A percentile compares a stretch with the other conserved stretches of the same genome.
These are phyloP conservation scores for Gypsophila paniculata DNA, from an alignment of 179 eudicot species.

Conservation along the genomic window DNA sequence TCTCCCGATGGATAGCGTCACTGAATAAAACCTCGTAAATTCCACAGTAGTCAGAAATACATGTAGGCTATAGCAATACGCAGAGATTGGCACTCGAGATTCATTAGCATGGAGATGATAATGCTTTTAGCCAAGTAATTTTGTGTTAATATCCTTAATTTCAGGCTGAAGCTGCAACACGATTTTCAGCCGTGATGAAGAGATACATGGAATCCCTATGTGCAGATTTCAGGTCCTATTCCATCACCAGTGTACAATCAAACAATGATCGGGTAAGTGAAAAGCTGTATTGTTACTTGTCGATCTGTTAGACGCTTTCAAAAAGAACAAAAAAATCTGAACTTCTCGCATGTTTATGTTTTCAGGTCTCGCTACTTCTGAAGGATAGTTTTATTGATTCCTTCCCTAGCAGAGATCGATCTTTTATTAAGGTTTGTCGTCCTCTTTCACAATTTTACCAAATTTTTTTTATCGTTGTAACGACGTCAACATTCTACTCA, in stretches of 20 bases:
- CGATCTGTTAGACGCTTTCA: not conserved
- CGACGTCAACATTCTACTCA: not conserved
- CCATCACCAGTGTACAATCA: slow-evolving; percentile 92
- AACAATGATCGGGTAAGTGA: slow-evolving; percentile 72
- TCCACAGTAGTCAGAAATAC: not conserved
- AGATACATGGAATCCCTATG: slow-evolving; percentile 75
- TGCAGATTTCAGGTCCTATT: slow-evolving; percentile 70
- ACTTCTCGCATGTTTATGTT: slow-evolving; percentile 7
- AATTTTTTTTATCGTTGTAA: not conserved
- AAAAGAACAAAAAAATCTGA: not conserved
- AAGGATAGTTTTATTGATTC: slow-evolving; percentile 94
- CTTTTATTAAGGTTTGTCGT: slow-evolving; percentile 66
- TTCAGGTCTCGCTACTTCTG: slow-evolving; percentile 83
- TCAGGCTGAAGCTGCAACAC: slow-evolving; percentile 80
- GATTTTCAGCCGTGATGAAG: slow-evolving; percentile 57
- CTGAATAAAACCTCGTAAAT: not conserved
- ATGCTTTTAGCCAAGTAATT: not conserved
- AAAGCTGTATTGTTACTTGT: not conserved
- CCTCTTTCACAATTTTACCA: not conserved
- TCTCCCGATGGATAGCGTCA: not conserved
- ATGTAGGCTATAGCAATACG: not conserved
- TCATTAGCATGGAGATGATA: not conserved
- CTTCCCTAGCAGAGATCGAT: slow-evolving; percentile 64
- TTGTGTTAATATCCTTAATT: not conserved
- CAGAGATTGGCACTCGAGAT: not conserved